Base-by-base conservation (phyloP, 257 asterid species). In the Scutellaria galericulata region DNA sequence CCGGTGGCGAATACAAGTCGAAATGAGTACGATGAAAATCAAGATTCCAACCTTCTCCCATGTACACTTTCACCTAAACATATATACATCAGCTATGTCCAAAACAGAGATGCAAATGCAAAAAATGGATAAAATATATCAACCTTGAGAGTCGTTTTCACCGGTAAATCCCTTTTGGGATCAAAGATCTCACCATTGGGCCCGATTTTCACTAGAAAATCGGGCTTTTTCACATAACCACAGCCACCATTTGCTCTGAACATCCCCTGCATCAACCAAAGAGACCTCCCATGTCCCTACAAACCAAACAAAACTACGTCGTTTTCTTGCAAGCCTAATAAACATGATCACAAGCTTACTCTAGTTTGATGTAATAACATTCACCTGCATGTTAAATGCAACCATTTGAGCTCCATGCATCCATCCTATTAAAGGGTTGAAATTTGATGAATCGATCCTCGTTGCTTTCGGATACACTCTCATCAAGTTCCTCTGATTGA, bases 231-330 rank as follows among this genome's bases (percentile, higher is more conserved):
- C 62, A 91, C 90, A 75, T 85, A 89, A 31, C 97, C 97, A 65
- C 97, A 85, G 18, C 95, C 91, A 37, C 96, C 97, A 76, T 91
- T 91, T 56, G 90, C 96, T 77, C 86, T 73, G 70, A 91, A 91
- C 89, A 91, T 50, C 62, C 95, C 97, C 62, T 87, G 91, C 96
- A 89, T 89, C 81, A 91, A 64, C 97, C 97, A 91, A 13, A 91
- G 89, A 45, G 83, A 72, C 76, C 93, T 85, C 12, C 87, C 97
- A 74, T 83, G 76, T 54, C 93, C 86, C 96, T 91, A 75, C 12
- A 61, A 72, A 71, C 44, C 12, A 9, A 11, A 9, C 37, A 46
- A 9, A 37, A 39, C 7, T 39, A 31, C 37, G 37, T 31, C 5
- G 1, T 11, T 12, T 9, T 65, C 22, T 18, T 27, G 66, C 41